Evolutionary conservation across 169 alveolate genomes (phyloP).

Genomic region (Babesia bigemina): DNA sequence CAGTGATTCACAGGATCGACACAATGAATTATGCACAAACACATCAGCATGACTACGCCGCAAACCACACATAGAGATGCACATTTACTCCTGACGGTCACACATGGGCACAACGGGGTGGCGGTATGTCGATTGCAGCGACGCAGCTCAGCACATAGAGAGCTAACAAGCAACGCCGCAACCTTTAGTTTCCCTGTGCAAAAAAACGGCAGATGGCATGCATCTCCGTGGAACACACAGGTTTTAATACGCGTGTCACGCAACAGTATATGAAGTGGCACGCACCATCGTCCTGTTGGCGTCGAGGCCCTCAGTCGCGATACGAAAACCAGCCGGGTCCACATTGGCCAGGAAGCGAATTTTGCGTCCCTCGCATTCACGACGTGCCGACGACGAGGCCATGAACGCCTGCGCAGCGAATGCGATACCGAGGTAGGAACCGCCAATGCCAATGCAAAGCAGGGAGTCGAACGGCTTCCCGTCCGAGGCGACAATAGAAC

Average conservation of each 20-base stretch:
- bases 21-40: neutral
- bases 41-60: too few relatives aligned
- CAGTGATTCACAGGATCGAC: neutral
- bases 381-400: slow-evolving; percentile 47
- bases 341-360: slow-evolving; percentile 96
- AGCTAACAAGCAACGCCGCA: neutral
- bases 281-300: slow-evolving; percentile 90
- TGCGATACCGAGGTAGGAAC: slow-evolving; percentile 96
- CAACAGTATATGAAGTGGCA: neutral
- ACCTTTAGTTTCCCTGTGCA: slow-evolving; percentile 10
- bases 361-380: slow-evolving; percentile 70
- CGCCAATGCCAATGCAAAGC: slow-evolving; percentile 98
- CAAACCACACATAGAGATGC: too few relatives aligned
- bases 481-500: slow-evolving; percentile 89
- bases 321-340: slow-evolving; percentile 94
- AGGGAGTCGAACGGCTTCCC: slow-evolving; percentile 89
- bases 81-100: too few relatives aligned
- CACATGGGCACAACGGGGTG: too few relatives aligned
- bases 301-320: slow-evolving; percentile 91
- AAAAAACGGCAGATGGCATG: slow-evolving; percentile 5
- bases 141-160: too few relatives aligned
- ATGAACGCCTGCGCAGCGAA: slow-evolving; percentile 89
- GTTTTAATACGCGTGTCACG: neutral
- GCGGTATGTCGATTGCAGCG: neutral
- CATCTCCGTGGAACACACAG: slow-evolving; percentile 39